phyloP scores from a whole-genome alignment of 495 filamentous ascomycete genomes.

The Hypoxylon subgilvum region DNA sequence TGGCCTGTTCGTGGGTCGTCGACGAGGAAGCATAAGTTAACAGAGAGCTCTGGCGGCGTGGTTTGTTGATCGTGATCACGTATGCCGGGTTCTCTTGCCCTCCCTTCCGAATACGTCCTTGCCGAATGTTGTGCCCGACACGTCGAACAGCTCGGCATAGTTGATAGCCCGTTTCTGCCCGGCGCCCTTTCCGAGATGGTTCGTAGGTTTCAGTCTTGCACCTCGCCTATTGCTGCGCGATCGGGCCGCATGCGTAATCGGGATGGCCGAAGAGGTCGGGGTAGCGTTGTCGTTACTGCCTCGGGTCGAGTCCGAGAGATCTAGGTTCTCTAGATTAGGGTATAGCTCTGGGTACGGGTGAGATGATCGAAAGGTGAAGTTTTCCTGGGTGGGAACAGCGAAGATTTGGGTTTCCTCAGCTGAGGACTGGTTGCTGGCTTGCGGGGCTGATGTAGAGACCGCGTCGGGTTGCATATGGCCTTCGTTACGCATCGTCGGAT shows the following conservation, averaged over 20 bases:
- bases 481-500: conserved; percentile 46
- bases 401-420: conserved; percentile 43
- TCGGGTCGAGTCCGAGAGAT: conserved; percentile 53
- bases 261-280: conserved; percentile 46
- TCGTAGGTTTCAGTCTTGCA: conserved; percentile 48
- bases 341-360: conserved; percentile 74
- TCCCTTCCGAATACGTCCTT: conserved; percentile 69
- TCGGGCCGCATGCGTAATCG: conserved; percentile 27
- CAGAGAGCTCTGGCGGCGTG: too few species aligned
- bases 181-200: conserved; percentile 60
- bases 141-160: conserved; percentile 80
- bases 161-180: conserved; percentile 82
- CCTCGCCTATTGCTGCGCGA: conserved; percentile 44
- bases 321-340: conserved; percentile 60
- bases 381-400: conserved; percentile 50
- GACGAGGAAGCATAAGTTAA: too few species aligned
- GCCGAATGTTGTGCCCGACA: conserved; percentile 68
- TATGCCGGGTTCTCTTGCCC: conserved; percentile 74
- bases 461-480: conserved; percentile 55
- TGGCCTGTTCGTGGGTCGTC: too few species aligned
- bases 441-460: conserved; percentile 29
- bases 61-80: conserved; percentile 51
- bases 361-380: conserved; percentile 75
- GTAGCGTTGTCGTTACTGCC: conserved; percentile 34
- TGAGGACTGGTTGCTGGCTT: conserved; percentile 37